A percentile compares a stretch with the other conserved stretches of the same genome.
phyloP scores from a whole-genome alignment of 805 yeast genomes.

The Candida maris region DNA sequence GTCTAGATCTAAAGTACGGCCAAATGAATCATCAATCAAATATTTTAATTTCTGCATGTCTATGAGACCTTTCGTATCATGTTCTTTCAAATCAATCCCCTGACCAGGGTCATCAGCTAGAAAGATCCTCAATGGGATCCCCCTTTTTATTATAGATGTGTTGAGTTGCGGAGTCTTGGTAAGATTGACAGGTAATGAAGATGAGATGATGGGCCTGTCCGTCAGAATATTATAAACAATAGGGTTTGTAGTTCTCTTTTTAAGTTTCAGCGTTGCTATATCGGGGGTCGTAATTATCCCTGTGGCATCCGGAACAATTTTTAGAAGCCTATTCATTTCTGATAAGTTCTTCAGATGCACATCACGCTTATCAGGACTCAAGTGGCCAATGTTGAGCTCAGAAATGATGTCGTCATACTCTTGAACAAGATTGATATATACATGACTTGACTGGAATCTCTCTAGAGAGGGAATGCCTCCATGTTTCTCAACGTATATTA shows the following conservation, averaged over 20 bases:
- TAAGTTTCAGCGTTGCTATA: constrained; percentile 51
- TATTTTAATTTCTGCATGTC: constrained; percentile 54
- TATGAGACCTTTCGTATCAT: constrained; percentile 36
- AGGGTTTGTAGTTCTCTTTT: constrained; percentile 59
- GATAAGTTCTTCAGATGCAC: constrained; percentile 63
- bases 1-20: constrained; percentile 57
- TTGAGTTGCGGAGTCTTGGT: constrained; percentile 57
- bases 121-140: constrained; percentile 54
- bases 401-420: constrained; percentile 65
- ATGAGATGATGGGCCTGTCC: constrained; percentile 85
- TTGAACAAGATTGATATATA: constrained; percentile 78
- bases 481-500: constrained; percentile 69
- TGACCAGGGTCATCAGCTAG: constrained; percentile 25
- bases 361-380: constrained; percentile 42
- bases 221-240: constrained; percentile 86
- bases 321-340: constrained; percentile 59
- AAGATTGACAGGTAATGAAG: constrained; percentile 74
- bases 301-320: constrained; percentile 48
- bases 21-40: constrained; percentile 78
- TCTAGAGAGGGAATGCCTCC: constrained; percentile 94
- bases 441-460: constrained; percentile 78
- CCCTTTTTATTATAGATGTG: constrained; percentile 78
- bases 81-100: constrained; percentile 40
- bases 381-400: constrained; percentile 60
- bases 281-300: constrained; percentile 86